Evolutionary conservation across 306 rosid genomes (phyloP), one percentile per base, ranked within the genome.

Genomic region (Sicyos baderoa): DNA sequence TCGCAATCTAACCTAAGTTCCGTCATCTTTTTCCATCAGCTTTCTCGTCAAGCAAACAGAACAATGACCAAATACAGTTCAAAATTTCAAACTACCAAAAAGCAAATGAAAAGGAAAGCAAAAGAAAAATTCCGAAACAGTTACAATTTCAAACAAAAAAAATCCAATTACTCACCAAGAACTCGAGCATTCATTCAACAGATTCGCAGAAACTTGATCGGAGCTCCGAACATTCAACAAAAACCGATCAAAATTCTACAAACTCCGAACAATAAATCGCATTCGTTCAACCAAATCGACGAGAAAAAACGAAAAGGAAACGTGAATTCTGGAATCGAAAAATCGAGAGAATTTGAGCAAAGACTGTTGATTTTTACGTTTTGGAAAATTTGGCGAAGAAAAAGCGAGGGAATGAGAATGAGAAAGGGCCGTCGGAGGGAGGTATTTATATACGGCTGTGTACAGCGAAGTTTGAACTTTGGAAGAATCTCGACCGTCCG

Each of bases 371-470:
- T 5, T 57, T 64, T 14, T 65, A 65, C 71, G 71, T 65, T 65
- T 65, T 22, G 37, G 54, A 22, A 25, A 22, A 25, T 27, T 45
- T 42, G 51, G 51, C 19, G 71, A 65, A 21, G 45, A 65, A 65
- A 70, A 63, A 35, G 74, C 35, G 74, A 53, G 74, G 63, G 63
- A 70, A 27, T 54, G 74, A 57, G 32, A 53, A 18, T 53, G 62
- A 40, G 27, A 12, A 65, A 21, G 6, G 6, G 19, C 40, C 19
- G 37, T 25, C 54, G 45, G 0, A 21, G 17, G 3, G 12, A 52
- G 74, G 12, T 54, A 11, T 18, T 63, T 70, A 70, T 70, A 70
- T 53, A 70, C 74, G 63, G 63, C 9, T 35, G 29, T 42, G 9
- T 44, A 54, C 11, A 22, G 10, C 35, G 63, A 54, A 42, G 35